Conservation (phyloP, 2,329 filamentous ascomycete genomes). For the Myriosclerotinia scirpicola region DNA sequence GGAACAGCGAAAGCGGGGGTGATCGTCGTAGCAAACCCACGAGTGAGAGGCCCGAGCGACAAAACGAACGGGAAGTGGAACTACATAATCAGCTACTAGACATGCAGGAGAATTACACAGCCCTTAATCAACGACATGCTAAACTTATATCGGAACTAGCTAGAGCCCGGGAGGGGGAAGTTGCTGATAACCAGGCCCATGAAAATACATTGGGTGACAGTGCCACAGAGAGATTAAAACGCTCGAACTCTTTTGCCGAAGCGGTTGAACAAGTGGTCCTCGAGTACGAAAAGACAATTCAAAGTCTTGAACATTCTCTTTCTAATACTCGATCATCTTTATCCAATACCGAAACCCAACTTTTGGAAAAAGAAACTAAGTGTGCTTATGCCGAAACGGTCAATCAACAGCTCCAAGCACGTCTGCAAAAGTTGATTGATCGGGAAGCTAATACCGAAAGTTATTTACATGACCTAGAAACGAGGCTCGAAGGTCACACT, state of each 20-base stretch:
- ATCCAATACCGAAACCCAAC: constrained; percentile 77
- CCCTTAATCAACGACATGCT: constrained; percentile 89
- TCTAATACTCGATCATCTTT: constrained; percentile 83
- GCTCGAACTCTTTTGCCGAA: constrained; percentile 93
- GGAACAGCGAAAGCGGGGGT: constrained; percentile 71
- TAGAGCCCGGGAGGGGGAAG: constrained; percentile 72
- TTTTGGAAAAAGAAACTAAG: constrained; percentile 91
- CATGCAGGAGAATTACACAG: constrained; percentile 89
- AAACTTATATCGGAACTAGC: constrained; percentile 93
- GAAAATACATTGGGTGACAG: constrained; percentile 70
- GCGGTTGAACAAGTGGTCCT: constrained; percentile 94
- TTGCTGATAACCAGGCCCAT: constrained; percentile 55
- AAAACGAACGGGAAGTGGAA: constrained; percentile 82
- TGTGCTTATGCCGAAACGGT: constrained; percentile 92
- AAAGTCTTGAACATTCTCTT: constrained; percentile 85
- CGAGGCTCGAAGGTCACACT: constrained; percentile 84
- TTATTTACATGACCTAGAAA: constrained; percentile 89
- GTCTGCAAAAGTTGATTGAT: constrained; percentile 90
- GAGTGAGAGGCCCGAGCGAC: constrained; percentile 72
- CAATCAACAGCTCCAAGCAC: constrained; percentile 82
- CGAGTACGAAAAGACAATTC: constrained; percentile 98
- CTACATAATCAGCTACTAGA: constrained; percentile 93
- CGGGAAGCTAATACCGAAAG: constrained; percentile 88
- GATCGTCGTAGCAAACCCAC: constrained; percentile 52
- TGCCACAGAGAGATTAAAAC: constrained; percentile 83